Conservation (phyloP, 2,329 filamentous ascomycete species). For the Aquanectria penicillioides region DNA sequence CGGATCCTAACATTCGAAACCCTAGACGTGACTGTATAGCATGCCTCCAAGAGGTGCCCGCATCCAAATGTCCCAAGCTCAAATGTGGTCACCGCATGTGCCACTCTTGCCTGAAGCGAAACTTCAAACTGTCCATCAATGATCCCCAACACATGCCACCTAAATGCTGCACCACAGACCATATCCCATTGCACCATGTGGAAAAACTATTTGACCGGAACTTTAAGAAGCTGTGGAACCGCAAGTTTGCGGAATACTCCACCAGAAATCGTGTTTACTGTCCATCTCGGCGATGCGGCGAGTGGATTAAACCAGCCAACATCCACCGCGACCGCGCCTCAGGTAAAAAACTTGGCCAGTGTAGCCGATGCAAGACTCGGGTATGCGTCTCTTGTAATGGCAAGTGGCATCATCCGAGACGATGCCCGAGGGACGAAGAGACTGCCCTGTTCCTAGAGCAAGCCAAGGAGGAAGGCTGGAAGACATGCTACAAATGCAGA, state of each 20-base stretch:
- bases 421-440: constrained; percentile 79
- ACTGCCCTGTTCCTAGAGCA: constrained; percentile 71
- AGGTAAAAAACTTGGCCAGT: constrained; percentile 74
- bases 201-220: constrained; percentile 76
- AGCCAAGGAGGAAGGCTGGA: constrained; percentile 76
- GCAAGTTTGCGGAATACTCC: constrained; percentile 80
- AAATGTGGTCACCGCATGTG: constrained; percentile 87
- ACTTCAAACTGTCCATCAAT: constrained; percentile 79
- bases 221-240: constrained; percentile 85
- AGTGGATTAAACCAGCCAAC: constrained; percentile 80
- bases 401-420: constrained; percentile 74
- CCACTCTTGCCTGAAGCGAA: constrained; percentile 75
- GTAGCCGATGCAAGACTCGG: constrained; percentile 75
- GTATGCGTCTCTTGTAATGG: constrained; percentile 80
- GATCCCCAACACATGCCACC: constrained; percentile 88
- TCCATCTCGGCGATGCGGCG: constrained; percentile 75
- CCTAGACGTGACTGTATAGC: constrained; percentile 75
- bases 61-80: constrained; percentile 73
- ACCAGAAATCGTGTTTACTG: constrained; percentile 82
- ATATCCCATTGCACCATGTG: constrained; percentile 82
- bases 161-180: constrained; percentile 77
- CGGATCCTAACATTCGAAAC: constrained; percentile 23
- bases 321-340: constrained; percentile 67
- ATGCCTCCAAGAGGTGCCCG: constrained; percentile 75
- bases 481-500: constrained; percentile 79